Percentiles rank a stretch among this genome's conserved stretches.
These are phyloP conservation scores for Voacanga thouarsii DNA, from an alignment of 257 asterid genomes.

Conservation along the genomic window DNA sequence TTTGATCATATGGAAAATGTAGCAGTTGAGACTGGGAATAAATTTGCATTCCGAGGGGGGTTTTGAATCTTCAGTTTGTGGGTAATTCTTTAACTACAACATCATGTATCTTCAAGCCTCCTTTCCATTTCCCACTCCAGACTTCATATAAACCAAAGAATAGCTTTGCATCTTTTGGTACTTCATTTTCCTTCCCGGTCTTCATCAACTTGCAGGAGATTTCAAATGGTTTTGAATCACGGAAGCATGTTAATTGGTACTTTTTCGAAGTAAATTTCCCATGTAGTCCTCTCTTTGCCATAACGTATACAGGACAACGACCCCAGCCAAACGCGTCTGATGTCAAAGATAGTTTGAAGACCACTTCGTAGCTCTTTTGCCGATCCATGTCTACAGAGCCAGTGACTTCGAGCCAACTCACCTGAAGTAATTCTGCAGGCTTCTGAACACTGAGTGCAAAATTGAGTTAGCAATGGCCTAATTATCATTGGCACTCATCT, in stretches of 20 bases:
- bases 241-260: neutral
- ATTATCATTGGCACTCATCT: too few relatives aligned
- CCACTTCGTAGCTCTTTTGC: conserved; percentile 36
- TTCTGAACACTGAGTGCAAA: neutral
- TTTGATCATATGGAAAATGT: too few relatives aligned
- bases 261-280: conserved; percentile 2
- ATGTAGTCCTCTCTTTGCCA: conserved; percentile 41
- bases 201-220: neutral
- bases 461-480: too few relatives aligned
- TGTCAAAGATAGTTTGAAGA: conserved; percentile 31
- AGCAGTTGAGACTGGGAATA: too few relatives aligned
- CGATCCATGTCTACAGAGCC: conserved; percentile 22
- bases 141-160: conserved; percentile 45
- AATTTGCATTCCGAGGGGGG: too few relatives aligned
- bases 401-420: conserved; percentile 56
- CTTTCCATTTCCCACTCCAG: conserved; percentile 66
- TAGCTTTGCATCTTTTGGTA: neutral
- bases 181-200: neutral
- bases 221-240: neutral
- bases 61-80: too few relatives aligned
- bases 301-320: conserved; percentile 34
- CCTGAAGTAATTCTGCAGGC: conserved; percentile 41
- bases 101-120: conserved; percentile 47
- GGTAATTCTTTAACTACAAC: conserved; percentile 21
- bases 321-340: conserved; percentile 62